These are phyloP conservation scores for Leccinum subgranulosum DNA, from an alignment of 768 basidiomycete species.

Conservation along the genomic window DNA sequence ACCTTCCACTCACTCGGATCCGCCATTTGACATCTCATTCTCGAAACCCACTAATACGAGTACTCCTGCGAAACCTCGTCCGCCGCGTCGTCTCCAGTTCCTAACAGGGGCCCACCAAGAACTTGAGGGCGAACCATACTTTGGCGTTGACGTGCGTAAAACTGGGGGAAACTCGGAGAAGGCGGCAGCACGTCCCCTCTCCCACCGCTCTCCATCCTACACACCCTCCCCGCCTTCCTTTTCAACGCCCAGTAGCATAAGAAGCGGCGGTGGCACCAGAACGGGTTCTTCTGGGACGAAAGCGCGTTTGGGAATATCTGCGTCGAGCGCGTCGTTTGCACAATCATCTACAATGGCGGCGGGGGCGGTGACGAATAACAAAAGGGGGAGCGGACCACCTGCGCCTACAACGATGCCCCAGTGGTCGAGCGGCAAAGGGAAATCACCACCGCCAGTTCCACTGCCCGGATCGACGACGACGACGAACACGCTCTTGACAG, in stretches of 20 bases:
- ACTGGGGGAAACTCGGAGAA: not conserved
- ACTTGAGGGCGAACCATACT: not conserved
- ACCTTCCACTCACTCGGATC: constrained; percentile 7
- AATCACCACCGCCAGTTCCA: not conserved
- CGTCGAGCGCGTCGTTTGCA: not conserved
- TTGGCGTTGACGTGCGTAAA: not conserved
- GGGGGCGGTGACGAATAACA: not conserved
- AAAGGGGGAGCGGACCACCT: not conserved
- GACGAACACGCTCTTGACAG: constrained; percentile 51
- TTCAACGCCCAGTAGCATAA: not conserved
- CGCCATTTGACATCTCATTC: constrained; percentile 24
- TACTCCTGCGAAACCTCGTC: constrained; percentile 26
- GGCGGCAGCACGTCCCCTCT: not conserved
- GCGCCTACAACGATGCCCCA: not conserved
- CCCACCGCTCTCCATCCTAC: constrained; percentile 14
- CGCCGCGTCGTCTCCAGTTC: not conserved
- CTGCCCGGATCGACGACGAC: constrained; percentile 34
- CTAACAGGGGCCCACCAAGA: not conserved
- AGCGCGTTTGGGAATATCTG: not conserved
- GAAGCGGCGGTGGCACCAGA: not conserved
- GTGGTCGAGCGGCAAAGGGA: not conserved
- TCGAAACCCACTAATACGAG: constrained; percentile 25
- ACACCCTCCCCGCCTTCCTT: constrained; percentile 18
- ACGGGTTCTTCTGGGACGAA: not conserved
- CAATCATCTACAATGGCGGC: not conserved